Base-by-base conservation (phyloP, 1,284 basidiomycete species). In the Trichosporon faecale region DNA sequence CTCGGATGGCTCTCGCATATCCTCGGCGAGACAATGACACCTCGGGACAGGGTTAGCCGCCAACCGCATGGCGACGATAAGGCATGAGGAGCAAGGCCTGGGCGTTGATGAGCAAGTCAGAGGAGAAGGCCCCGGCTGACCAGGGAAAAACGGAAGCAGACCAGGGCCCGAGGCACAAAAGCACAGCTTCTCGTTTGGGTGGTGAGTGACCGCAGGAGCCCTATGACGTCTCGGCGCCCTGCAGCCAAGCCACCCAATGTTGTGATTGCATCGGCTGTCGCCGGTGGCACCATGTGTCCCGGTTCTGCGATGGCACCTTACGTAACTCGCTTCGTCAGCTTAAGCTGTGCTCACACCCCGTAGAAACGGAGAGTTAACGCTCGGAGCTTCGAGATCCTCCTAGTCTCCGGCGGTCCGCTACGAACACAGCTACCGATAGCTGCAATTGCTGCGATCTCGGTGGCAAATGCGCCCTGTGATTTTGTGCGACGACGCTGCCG, bases 21-120 rank as follows among this genome's bases (percentile, higher is more conserved):
- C 29, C 12, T 33, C 57, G 57, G 29, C 57, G 57, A 31, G 40
- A 40, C 7, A 44, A n/a, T 6, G 40, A 44, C 18, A 18, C 5
- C 12, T 44, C 40, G 40, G 11, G 18, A 60, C 27, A 27, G 16
- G 27, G 55, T 8, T n/a, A 18, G 4, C 55, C 55, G 5, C 27
- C 25, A 27, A 31, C 55, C 55, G 55, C 55, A 60, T 60, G 27
- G 55, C 4, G 8, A 31, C 55, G 55, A 60, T 21, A 31, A 27
- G 55, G n/a, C 55, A 60, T 31, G 55, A 55, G 49, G 49, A 55
- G 49, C 49, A 55, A 55, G 49, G 49, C 49, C 49, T 25, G 49
- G 21, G 49, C 49, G 23, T 5, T 12, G 49, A n/a, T 27, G 55
- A 60, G 55, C 27, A 29, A 3, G 1, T 2, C 25, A 4, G 3